These are phyloP conservation scores for Patellifolia procumbens DNA, from an alignment of 179 eudicot species.

Conservation along the genomic window DNA sequence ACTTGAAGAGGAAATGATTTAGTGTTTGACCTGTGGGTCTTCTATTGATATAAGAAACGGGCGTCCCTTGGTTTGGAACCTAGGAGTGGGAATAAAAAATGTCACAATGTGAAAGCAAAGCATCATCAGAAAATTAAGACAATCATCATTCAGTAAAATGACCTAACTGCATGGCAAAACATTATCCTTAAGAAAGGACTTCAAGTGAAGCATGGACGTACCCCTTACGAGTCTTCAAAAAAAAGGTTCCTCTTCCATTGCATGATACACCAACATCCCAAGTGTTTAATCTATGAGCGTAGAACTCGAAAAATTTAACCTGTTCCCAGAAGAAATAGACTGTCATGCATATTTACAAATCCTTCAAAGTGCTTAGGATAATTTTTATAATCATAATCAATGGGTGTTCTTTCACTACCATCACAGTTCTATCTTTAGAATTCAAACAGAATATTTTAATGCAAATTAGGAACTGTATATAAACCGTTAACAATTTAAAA, in stretches of 20 bases:
- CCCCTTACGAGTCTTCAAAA: slow-evolving; percentile 74
- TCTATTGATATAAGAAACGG: slow-evolving; percentile 67
- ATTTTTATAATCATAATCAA: not conserved
- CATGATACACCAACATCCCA: slow-evolving; percentile 90
- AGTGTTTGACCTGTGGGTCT: slow-evolving; percentile 80
- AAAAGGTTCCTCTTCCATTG: slow-evolving; percentile 72
- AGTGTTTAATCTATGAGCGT: slow-evolving; percentile 85
- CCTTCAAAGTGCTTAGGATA: not conserved
- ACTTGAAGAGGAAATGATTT: not conserved
- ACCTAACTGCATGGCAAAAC: slow-evolving; percentile 6
- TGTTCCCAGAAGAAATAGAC: slow-evolving; percentile 28
- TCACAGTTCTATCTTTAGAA: not conserved
- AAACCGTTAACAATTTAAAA: slow-evolving; percentile 1
- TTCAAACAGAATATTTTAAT: not conserved
- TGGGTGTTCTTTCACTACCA: not conserved
- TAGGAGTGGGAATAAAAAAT: slow-evolving; percentile 29
- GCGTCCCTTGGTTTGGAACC: slow-evolving; percentile 61
- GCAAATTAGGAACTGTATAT: not conserved
- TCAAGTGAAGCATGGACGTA: slow-evolving; percentile 28
- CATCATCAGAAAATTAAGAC: not conserved
- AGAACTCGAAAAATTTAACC: slow-evolving; percentile 89
- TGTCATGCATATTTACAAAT: not conserved
- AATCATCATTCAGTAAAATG: not conserved
- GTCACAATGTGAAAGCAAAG: not conserved
- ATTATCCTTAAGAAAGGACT: not conserved